Evolutionary conservation across 2,329 filamentous ascomycete species (phyloP).

Genomic region (Aspergillus sp.): DNA sequence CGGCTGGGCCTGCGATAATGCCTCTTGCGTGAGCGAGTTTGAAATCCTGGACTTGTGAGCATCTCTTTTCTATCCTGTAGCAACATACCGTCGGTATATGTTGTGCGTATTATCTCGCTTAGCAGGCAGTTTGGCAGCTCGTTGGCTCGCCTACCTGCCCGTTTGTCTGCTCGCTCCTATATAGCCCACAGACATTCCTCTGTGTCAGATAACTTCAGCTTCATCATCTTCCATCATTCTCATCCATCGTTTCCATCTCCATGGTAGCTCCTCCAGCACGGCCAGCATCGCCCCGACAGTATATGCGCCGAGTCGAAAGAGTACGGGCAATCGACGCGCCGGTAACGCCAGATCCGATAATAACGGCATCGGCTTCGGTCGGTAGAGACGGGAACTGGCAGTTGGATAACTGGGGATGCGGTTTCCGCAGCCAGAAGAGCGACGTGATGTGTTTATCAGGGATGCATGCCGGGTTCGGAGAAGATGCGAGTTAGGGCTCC

Average conservation of each 20-base stretch:
- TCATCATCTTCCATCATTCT: too few species aligned
- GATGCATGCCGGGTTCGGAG: conserved; percentile 18
- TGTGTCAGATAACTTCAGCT: too few species aligned
- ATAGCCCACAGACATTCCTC: too few species aligned
- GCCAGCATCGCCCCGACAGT: too few species aligned
- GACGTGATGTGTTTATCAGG: conserved; percentile 20
- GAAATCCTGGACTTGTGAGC: conserved; percentile 11
- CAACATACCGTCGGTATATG: conserved; percentile 15
- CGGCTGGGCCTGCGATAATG: conserved; percentile 18
- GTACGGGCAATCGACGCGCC: conserved; percentile 17
- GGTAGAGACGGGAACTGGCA: conserved; percentile 12
- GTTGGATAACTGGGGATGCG: conserved; percentile 15
- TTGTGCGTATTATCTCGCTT: too few species aligned
- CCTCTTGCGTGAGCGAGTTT: conserved; percentile 15
- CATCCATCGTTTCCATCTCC: too few species aligned
- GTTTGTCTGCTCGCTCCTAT: too few species aligned
- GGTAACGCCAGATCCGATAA: conserved; percentile 24
- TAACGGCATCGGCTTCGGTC: conserved; percentile 16
- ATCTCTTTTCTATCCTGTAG: too few species aligned
- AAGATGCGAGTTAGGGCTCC: conserved; percentile 15
- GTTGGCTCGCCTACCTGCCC: too few species aligned
- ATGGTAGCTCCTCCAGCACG: too few species aligned
- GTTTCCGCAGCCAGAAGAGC: conserved; percentile 23
- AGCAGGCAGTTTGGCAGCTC: too few species aligned
- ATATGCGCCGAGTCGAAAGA: too few species aligned